phyloP scores from a whole-genome alignment of 139 green algal genomes.

The Diplosphaera chodatii region DNA sequence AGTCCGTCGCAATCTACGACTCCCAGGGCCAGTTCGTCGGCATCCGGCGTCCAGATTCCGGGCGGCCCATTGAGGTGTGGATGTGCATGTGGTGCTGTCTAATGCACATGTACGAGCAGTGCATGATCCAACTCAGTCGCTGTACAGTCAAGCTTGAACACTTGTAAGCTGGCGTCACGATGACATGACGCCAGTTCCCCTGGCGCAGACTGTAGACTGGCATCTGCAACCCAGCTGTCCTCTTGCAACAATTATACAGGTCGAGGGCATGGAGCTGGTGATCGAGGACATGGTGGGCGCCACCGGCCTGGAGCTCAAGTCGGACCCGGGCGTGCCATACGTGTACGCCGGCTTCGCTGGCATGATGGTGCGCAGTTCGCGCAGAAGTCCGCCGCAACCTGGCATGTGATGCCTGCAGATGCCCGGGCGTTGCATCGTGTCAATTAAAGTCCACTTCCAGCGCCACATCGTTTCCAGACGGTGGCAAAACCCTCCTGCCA shows the following conservation, averaged over 20 bases:
- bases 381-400: not conserved
- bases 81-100: too few species aligned
- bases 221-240: not conserved
- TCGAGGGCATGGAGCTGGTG: conserved; percentile 79
- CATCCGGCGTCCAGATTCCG: conserved; percentile 77
- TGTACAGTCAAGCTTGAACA: too few species aligned
- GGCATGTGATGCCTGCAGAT: not conserved
- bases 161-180: too few species aligned
- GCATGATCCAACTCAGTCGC: too few species aligned
- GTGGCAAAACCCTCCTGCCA: too few species aligned
- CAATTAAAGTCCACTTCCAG: too few species aligned
- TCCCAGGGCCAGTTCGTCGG: conserved; percentile 85
- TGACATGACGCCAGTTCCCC: too few species aligned
- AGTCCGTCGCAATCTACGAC: conserved; percentile 88
- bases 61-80: conserved; percentile 71
- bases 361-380: conserved; percentile 1
- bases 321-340: conserved; percentile 87
- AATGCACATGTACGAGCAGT: too few species aligned
- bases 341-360: conserved; percentile 90
- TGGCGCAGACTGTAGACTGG: too few species aligned
- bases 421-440: not conserved
- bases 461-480: too few species aligned
- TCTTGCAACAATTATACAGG: conserved; percentile 20
- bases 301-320: conserved; percentile 88
- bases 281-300: conserved; percentile 65